Percentiles rank a stretch among this genome's conserved stretches.
These are phyloP conservation scores for Aspergillus sp. DNA, from an alignment of 2,329 filamentous ascomycete genomes.

Conservation along the genomic window DNA sequence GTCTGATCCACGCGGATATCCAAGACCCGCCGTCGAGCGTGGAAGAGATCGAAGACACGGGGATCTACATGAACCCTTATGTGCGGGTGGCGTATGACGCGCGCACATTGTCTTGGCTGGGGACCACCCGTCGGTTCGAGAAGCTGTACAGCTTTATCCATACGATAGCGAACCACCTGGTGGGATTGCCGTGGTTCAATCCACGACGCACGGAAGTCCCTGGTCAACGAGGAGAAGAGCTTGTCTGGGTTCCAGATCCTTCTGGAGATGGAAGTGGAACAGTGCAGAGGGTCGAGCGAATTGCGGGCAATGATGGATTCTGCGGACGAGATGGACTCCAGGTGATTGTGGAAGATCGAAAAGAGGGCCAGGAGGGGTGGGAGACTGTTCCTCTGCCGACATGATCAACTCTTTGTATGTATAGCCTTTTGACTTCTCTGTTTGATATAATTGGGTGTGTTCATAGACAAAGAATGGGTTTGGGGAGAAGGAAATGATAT, in stretches of 20 bases:
- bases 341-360: slow-evolving; percentile 42
- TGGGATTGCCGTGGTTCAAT: slow-evolving; percentile 59
- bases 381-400: slow-evolving; percentile 42
- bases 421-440: not conserved
- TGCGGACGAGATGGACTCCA: slow-evolving; percentile 44
- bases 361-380: slow-evolving; percentile 44
- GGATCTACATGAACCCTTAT: slow-evolving; percentile 72
- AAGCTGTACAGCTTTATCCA: slow-evolving; percentile 61
- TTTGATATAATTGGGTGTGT: not conserved
- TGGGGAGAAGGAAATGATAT: too few relatives aligned
- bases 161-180: slow-evolving; percentile 54
- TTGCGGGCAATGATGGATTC: slow-evolving; percentile 44
- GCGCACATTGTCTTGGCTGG: slow-evolving; percentile 57
- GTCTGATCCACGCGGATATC: slow-evolving; percentile 54
- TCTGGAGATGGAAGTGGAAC: slow-evolving; percentile 31
- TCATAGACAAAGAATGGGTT: not conserved
- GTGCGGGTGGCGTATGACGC: slow-evolving; percentile 68
- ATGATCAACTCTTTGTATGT: slow-evolving; percentile 6
- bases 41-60: slow-evolving; percentile 45
- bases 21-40: slow-evolving; percentile 32
- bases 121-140: slow-evolving; percentile 63
- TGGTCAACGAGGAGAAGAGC: slow-evolving; percentile 48
- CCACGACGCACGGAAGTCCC: slow-evolving; percentile 58
- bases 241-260: slow-evolving; percentile 39
- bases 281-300: slow-evolving; percentile 37